Evolutionary conservation across 208 protist genomes (phyloP).

Genomic region (Giardia muris): DNA sequence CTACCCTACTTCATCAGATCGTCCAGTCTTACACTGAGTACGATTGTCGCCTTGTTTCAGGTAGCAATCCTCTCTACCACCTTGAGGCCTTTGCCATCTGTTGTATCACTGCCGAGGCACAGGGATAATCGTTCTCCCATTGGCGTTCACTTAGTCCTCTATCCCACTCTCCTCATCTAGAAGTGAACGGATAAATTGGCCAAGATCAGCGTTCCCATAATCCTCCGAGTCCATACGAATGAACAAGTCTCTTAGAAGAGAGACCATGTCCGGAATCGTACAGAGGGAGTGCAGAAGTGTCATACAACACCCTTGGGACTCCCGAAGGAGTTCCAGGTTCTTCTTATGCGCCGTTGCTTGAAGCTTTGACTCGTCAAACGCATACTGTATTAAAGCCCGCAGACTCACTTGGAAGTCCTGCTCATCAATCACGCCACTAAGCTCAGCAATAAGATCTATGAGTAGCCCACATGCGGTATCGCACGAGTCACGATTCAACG

Average conservation of each 20-base stretch:
- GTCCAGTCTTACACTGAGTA: not conserved
- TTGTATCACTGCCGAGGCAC: too few species aligned
- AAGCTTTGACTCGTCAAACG: not conserved
- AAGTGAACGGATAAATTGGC: not conserved
- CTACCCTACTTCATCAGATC: not conserved
- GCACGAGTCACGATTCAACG: not conserved
- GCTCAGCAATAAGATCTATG: not conserved
- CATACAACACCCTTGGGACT: not conserved
- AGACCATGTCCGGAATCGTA: not conserved
- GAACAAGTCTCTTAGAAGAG: not conserved
- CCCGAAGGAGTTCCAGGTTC: not conserved
- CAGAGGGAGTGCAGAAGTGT: not conserved
- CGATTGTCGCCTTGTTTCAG: not conserved
- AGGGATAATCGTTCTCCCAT: too few species aligned
- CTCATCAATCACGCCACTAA: not conserved
- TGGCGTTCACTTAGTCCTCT: not conserved
- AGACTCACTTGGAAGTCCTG: not conserved
- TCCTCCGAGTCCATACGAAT: not conserved
- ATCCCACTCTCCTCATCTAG: not conserved
- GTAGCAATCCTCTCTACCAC: not conserved
- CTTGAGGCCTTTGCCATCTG: not conserved
- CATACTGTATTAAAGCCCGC: not conserved
- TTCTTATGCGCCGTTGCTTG: not conserved
- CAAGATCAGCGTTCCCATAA: not conserved
- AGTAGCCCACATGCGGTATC: not conserved